These are phyloP conservation scores for Vigna mungo DNA, from an alignment of 306 rosid species.

Conservation along the genomic window DNA sequence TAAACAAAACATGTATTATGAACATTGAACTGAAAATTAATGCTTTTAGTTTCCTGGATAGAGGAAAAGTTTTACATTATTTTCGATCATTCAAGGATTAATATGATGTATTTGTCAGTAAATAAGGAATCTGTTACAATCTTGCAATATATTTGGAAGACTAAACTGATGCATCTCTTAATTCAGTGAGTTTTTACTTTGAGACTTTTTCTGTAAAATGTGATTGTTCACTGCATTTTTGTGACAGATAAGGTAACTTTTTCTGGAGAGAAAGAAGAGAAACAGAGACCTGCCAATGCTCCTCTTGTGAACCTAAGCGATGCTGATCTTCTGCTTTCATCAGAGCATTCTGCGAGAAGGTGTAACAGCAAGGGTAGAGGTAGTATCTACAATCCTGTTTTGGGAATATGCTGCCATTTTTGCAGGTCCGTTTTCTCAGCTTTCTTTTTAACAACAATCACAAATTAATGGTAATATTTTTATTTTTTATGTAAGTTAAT, in stretches of 20 bases:
- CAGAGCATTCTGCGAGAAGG: slow-evolving; percentile 57
- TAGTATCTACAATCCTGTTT: slow-evolving; percentile 62
- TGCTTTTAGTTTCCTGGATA: not conserved
- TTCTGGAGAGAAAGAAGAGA: slow-evolving; percentile 37
- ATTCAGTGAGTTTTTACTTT: not conserved
- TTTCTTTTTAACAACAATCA: not conserved
- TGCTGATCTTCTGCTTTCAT: slow-evolving; percentile 41
- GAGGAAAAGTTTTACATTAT: not conserved
- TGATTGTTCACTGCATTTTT: slow-evolving; percentile 20
- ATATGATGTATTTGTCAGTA: too few relatives aligned
- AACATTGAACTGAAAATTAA: not conserved
- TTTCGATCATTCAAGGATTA: not conserved
- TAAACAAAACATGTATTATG: too few relatives aligned
- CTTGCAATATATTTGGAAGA: too few relatives aligned
- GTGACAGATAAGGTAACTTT: slow-evolving; percentile 6
- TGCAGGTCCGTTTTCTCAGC: slow-evolving; percentile 61
- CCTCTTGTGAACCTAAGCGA: slow-evolving; percentile 50
- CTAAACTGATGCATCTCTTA: too few relatives aligned
- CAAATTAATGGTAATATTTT: not conserved
- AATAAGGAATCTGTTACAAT: too few relatives aligned
- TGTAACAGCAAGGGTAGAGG: slow-evolving; percentile 75
- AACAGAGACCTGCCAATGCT: slow-evolving; percentile 66
- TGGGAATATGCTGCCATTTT: slow-evolving; percentile 80
- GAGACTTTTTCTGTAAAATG: slow-evolving; percentile 6
- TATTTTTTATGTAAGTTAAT: too few relatives aligned